Evolutionary conservation across 148 eudicot genomes (phyloP).

Genomic region (Vaccinium vitisidaea): DNA sequence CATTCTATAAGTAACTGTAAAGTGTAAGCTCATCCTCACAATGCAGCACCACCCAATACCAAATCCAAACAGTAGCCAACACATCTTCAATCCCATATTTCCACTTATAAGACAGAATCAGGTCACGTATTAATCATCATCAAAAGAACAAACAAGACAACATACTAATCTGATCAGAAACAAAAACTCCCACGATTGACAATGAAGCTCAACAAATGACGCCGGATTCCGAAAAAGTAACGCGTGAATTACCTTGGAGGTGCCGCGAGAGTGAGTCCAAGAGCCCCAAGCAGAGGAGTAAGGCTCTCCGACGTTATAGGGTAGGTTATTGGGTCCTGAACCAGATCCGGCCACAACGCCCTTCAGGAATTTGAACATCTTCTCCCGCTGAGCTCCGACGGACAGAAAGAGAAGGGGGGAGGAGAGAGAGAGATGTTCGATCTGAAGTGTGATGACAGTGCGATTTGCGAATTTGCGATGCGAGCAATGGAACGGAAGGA

Average conservation of each 20-base stretch:
- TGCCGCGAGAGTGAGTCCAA: conserved; percentile 84
- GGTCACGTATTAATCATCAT: neutral
- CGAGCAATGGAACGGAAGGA: neutral
- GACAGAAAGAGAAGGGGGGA: neutral
- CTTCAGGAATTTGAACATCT: conserved; percentile 81
- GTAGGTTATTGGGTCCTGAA: conserved; percentile 78
- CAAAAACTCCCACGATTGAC: neutral
- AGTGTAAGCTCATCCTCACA: conserved; percentile 6
- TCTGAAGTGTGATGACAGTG: conserved; percentile 1
- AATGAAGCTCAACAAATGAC: neutral
- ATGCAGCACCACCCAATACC: neutral
- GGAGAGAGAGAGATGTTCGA: neutral
- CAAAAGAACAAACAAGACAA: neutral
- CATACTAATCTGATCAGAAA: neutral
- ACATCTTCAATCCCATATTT: neutral
- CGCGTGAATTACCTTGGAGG: conserved; percentile 59
- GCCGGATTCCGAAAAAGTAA: neutral
- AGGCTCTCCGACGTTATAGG: conserved; percentile 84
- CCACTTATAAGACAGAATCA: neutral
- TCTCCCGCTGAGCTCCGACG: neutral
- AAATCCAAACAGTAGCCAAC: neutral
- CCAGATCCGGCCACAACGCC: conserved; percentile 94
- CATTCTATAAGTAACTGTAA: neutral
- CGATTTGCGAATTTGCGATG: neutral
- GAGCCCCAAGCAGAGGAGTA: conserved; percentile 93